Conservation (phyloP, 108 stramenopile species). For the Chaetoceros muelleri region DNA sequence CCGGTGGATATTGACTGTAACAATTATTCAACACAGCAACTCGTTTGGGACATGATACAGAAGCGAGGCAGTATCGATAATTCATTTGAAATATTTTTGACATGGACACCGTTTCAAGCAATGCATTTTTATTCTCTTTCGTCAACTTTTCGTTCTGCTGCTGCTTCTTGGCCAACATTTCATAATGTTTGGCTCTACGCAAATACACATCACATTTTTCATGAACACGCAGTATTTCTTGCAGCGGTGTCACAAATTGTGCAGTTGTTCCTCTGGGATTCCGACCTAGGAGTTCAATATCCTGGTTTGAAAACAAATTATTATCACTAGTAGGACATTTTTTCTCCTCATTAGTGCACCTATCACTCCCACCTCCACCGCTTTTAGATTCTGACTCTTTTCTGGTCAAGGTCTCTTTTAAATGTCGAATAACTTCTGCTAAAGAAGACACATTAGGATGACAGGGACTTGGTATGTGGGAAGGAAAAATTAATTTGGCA, state of each 20-base stretch:
- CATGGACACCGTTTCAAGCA: not conserved
- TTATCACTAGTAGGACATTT: not conserved
- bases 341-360: no score
- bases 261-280: no score
- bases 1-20: not conserved
- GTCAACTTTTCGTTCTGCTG: not conserved
- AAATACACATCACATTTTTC: not conserved
- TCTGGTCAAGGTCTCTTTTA: not conserved
- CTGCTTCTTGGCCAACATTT: not conserved
- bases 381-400: no score
- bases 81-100: not conserved
- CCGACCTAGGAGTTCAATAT: not conserved
- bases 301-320: not conserved
- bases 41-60: slow-evolving; percentile 1
- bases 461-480: not conserved
- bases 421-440: not conserved
- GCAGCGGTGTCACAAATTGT: not conserved
- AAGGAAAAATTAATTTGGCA: not conserved
- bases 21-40: not conserved
- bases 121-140: not conserved
- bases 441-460: not conserved
- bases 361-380: no score
- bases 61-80: not conserved
- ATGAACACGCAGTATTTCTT: not conserved
- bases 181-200: not conserved